Evolutionary conservation across 306 rosid genomes (phyloP), one percentile per base, ranked within the genome.

Genomic region (Chamaecrista fasciculata): DNA sequence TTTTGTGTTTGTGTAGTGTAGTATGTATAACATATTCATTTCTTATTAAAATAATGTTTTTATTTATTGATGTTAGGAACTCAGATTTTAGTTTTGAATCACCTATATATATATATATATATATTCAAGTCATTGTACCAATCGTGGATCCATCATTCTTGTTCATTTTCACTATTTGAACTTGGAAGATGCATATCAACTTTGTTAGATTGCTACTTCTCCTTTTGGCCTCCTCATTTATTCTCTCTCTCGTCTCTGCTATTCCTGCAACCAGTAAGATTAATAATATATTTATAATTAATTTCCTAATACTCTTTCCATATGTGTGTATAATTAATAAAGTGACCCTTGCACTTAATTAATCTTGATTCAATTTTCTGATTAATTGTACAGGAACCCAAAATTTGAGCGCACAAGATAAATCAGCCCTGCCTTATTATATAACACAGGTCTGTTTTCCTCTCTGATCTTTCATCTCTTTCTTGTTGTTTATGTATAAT

Each of bases 211-310:
- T 76, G n/a, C 34, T 80, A 20, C 16, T 61, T 21, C 49, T 67
- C 24, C 60, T 80, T 76, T 20, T 80, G 20, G 62, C 64, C 28
- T 48, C 76, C 72, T 76, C 78, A 1, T 61, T 26, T 67, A 5
- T 76, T 71, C 72, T 80, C 59, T 51, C 47, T n/a, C n/a, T n/a
- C 52, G 65, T 31, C 43, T 70, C 58, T 76, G 72, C 84, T 44
- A 47, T 76, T 59, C 76, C 81, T 71, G 64, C 69, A 44, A 67
- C 78, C 6, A 80, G 81, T 76, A 80, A 66, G 76, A 4, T 52
- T 51, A 60, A 10, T 52, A 28, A 1, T 5, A 44, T n/a, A 37
- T 64, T 69, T 33, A 47, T 20, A 1, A 58, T 31, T 4, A 25
- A 11, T 28, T n/a, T 33, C 6, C 1, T 3, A n/a, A n/a, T 21